A percentile compares a stretch with the other conserved stretches of the same genome.
Conservation (phyloP, 2,329 filamentous ascomycete genomes). For the Paracoccidioides brasiliensis region DNA sequence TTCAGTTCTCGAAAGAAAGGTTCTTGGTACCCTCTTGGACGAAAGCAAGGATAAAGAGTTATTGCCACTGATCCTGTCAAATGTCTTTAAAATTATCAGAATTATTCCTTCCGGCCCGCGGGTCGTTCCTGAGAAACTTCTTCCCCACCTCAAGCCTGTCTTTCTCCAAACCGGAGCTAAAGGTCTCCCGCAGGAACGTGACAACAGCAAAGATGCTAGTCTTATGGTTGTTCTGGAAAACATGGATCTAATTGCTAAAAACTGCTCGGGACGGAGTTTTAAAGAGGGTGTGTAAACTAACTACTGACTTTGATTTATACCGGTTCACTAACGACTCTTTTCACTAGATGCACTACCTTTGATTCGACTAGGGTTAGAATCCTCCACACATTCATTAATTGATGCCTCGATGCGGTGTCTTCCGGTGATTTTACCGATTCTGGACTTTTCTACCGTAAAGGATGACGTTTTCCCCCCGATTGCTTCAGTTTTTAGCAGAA, state of each 20-base stretch:
- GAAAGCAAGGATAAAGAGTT: slow-evolving; percentile 89
- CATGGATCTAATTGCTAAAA: slow-evolving; percentile 59
- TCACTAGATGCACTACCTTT: slow-evolving; percentile 70
- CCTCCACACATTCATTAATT: slow-evolving; percentile 74
- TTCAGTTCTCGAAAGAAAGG: slow-evolving; percentile 87
- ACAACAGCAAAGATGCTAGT: slow-evolving; percentile 72
- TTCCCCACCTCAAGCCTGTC: slow-evolving; percentile 71
- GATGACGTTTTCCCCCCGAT: slow-evolving; percentile 92
- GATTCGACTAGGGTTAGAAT: slow-evolving; percentile 70
- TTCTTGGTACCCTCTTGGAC: slow-evolving; percentile 76
- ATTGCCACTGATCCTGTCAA: slow-evolving; percentile 72
- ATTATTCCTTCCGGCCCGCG: slow-evolving; percentile 64
- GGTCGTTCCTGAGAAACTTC: slow-evolving; percentile 70
- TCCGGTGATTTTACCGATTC: slow-evolving; percentile 65
- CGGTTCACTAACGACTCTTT: slow-evolving; percentile 13
- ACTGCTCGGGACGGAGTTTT: slow-evolving; percentile 82
- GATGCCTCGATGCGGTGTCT: slow-evolving; percentile 72
- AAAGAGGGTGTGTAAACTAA: slow-evolving; percentile 57
- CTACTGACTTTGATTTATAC: background rate
- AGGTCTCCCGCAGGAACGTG: slow-evolving; percentile 49
- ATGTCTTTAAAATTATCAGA: slow-evolving; percentile 79
- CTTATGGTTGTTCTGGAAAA: slow-evolving; percentile 86
- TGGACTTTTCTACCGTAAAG: slow-evolving; percentile 95
- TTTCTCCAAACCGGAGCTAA: slow-evolving; percentile 49
- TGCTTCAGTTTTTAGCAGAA: slow-evolving; percentile 79